These are phyloP conservation scores for Cercophora newfieldiana DNA, from an alignment of 495 filamentous ascomycete genomes.

Conservation along the genomic window DNA sequence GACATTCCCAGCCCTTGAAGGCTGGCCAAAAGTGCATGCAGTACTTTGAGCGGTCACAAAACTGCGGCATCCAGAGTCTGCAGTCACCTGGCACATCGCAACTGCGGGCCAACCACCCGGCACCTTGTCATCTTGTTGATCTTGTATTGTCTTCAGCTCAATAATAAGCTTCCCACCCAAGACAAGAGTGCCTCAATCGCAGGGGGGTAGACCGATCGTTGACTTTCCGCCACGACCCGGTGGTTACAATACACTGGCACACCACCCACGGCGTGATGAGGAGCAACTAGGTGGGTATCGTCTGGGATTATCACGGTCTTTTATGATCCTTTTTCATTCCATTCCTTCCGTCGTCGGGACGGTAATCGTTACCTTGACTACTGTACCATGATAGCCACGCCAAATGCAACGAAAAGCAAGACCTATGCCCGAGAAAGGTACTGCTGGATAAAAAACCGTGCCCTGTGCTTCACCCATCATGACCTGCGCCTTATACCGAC, in stretches of 20 bases:
- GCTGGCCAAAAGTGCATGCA: not conserved
- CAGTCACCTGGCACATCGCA: too few species aligned
- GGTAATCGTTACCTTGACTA: constrained; percentile 49
- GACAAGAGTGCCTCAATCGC: not conserved
- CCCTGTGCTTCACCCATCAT: constrained; percentile 45
- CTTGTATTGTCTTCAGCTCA: not conserved
- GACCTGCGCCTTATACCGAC: constrained; percentile 68
- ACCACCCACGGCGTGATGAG: not conserved
- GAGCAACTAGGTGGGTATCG: not conserved
- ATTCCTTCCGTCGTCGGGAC: constrained; percentile 34
- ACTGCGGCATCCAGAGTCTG: too few species aligned
- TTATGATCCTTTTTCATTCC: constrained; percentile 43
- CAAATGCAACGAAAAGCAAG: constrained; percentile 57
- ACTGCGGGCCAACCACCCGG: not conserved
- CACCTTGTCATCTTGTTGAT: not conserved
- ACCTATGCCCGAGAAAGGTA: constrained; percentile 50
- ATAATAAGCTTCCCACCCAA: not conserved
- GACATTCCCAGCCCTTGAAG: not conserved
- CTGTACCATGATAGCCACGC: constrained; percentile 51
- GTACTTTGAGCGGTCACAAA: too few species aligned
- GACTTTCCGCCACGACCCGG: not conserved
- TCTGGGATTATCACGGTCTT: constrained; percentile 32
- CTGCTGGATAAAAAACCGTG: constrained; percentile 52
- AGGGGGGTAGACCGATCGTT: not conserved
- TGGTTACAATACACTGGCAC: not conserved